Conservation (phyloP, 352 stramenopile genomes). For the Globisporangium paroecandrum region DNA sequence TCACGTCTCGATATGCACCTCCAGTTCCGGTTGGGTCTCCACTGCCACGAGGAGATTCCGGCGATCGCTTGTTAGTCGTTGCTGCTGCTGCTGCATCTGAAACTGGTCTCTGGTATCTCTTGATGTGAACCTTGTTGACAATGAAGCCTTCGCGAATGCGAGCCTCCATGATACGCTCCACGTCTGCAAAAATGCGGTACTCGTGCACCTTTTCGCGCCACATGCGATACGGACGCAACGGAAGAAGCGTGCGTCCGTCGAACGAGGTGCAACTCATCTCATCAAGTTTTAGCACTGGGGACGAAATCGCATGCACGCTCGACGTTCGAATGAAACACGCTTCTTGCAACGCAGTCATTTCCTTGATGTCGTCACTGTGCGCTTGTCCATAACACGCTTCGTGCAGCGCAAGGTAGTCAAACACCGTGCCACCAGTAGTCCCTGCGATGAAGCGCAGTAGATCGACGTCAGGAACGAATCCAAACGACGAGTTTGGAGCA, state of each 20-base stretch:
- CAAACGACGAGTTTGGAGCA: constrained; percentile 70
- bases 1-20: constrained; percentile 28
- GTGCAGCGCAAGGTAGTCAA: constrained; percentile 61
- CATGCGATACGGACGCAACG: constrained; percentile 76
- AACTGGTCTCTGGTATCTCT: constrained; percentile 36
- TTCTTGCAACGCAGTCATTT: constrained; percentile 65
- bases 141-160: constrained; percentile 77
- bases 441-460: constrained; percentile 75
- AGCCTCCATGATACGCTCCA: constrained; percentile 79
- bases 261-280: constrained; percentile 70
- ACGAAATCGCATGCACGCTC: constrained; percentile 62
- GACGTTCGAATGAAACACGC: constrained; percentile 63
- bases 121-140: constrained; percentile 79
- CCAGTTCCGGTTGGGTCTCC: constrained; percentile 8
- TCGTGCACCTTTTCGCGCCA: constrained; percentile 88
- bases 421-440: constrained; percentile 60
- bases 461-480: constrained; percentile 81
- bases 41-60: constrained; percentile 9
- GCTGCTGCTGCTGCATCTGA: constrained; percentile 16
- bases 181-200: constrained; percentile 80
- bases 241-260: constrained; percentile 54
- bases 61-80: constrained; percentile 11
- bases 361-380: constrained; percentile 28
- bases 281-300: constrained; percentile 63
- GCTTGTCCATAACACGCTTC: constrained; percentile 45